Evolutionary conservation across 352 stramenopile species (phyloP), one percentile per base, ranked within the genome.

Genomic region (Pythium catenulatum): DNA sequence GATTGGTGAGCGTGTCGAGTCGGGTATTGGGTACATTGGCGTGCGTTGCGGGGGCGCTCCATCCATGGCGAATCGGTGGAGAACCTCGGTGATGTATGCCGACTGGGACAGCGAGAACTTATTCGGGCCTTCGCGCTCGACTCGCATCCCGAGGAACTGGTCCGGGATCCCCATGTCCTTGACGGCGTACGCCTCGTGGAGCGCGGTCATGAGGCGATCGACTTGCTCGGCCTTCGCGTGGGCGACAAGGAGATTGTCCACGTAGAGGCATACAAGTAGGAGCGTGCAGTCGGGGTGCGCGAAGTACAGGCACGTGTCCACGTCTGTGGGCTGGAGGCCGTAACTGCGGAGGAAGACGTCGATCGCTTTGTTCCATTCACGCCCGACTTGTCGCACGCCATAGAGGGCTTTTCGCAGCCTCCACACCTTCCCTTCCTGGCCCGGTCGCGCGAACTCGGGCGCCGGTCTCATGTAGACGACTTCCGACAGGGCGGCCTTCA

Each of bases 191-290:
- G 48, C 32, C 8, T 15, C 1, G 23, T 0, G 27, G 19, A 82
- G 80, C 4, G 45, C 32, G 3, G 30, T 19, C 80, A 82, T 82
- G 3, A 86, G 21, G 0, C 41, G 37, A 0, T 54, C 14, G 2
- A 86, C 69, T 48, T 82, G 13, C 4, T 46, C 58, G 13, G 59
- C 37, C 0, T 61, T 1, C 3, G 4, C 19, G 23, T 63, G 45
- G 7, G 70, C 80, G 0, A 88, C 41, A 2, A 92, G 27, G 0
- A 90, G 76, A n/a, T 91, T 87, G 61, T 90, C 89, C 13, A 91
- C 81, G 27, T 91, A 90, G 2, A 90, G 34, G 14, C 84, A 76
- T 25, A 90, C 46, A 19, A 93, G 41, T 17, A 90, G 72, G 1
- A 89, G 48, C 0, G 46, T 27, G 7, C 69, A 46, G 34, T 68